phyloP scores from a whole-genome alignment of 352 stramenopile species.

The Elongisporangium prolatum region DNA sequence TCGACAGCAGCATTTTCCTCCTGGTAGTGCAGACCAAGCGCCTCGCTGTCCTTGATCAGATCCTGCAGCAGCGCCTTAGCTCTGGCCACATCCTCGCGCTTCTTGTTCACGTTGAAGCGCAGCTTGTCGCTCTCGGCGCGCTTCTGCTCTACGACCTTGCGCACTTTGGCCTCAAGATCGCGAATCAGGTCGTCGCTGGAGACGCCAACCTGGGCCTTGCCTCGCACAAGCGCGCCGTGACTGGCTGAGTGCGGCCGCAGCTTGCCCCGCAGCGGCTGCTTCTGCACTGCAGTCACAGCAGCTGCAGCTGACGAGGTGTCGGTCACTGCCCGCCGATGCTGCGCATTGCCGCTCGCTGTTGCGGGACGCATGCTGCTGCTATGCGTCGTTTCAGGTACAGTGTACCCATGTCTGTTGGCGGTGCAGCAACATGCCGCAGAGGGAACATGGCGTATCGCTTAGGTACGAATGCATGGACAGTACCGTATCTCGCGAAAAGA shows the following conservation, averaged over 20 bases:
- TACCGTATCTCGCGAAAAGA: background rate
- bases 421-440: background rate
- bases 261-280: conserved; percentile 22
- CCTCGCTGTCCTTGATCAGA: conserved; percentile 71
- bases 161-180: conserved; percentile 69
- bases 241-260: conserved; percentile 32
- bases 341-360: background rate
- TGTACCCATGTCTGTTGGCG: background rate
- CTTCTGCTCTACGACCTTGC: conserved; percentile 79
- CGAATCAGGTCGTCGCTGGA: conserved; percentile 78
- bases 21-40: conserved; percentile 58
- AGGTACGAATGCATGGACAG: background rate
- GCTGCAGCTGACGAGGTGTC: conserved; percentile 3
- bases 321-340: background rate
- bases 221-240: background rate
- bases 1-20: background rate
- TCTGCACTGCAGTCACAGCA: conserved; percentile 2
- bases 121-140: conserved; percentile 72
- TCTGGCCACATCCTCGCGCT: conserved; percentile 59
- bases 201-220: conserved; percentile 39
- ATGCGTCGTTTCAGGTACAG: background rate
- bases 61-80: conserved; percentile 65
- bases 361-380: conserved; percentile 3
- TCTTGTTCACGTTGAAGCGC: conserved; percentile 57
- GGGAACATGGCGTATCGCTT: background rate